Percentiles rank a stretch among this genome's conserved stretches.
Evolutionary conservation across 2,329 filamentous ascomycete species (phyloP).

Genomic region (Rhynchosporium agropyri): DNA sequence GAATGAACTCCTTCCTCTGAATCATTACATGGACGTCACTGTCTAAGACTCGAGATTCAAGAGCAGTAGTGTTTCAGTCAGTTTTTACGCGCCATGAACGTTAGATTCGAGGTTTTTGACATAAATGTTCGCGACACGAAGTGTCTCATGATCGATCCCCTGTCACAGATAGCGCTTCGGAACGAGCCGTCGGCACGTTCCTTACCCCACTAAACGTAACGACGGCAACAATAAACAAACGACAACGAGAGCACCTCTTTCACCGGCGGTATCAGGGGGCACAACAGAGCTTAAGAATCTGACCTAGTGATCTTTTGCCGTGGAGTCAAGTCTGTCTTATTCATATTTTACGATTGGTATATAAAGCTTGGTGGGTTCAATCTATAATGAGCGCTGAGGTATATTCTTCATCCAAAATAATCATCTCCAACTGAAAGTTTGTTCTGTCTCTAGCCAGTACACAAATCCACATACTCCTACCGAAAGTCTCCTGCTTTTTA

Average conservation of each 20-base stretch:
- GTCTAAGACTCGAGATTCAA: not conserved
- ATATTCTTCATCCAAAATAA: too few relatives aligned
- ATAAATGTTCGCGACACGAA: not conserved
- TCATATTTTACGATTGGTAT: too few relatives aligned
- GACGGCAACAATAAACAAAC: constrained; percentile 9
- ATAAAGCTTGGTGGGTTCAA: too few relatives aligned
- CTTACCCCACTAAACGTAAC: constrained; percentile 24
- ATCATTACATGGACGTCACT: not conserved
- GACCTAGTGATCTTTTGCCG: too few relatives aligned
- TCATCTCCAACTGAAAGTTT: too few relatives aligned
- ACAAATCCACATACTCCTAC: too few relatives aligned
- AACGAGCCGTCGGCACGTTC: constrained; percentile 6
- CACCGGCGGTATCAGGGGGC: not conserved
- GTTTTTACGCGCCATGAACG: too few relatives aligned
- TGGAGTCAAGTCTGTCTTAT: too few relatives aligned
- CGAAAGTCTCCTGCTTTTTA: too few relatives aligned
- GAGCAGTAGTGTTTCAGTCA: too few relatives aligned
- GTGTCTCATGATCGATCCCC: constrained; percentile 14
- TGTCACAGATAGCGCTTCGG: constrained; percentile 17
- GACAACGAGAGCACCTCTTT: not conserved
- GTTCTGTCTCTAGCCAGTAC: too few relatives aligned
- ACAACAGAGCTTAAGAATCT: constrained; percentile 2
- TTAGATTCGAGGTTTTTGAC: not conserved
- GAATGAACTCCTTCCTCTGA: not conserved
- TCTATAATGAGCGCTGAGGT: too few relatives aligned